Conservation (phyloP, 768 basidiomycete genomes). For the Chalciporus piperatus region DNA sequence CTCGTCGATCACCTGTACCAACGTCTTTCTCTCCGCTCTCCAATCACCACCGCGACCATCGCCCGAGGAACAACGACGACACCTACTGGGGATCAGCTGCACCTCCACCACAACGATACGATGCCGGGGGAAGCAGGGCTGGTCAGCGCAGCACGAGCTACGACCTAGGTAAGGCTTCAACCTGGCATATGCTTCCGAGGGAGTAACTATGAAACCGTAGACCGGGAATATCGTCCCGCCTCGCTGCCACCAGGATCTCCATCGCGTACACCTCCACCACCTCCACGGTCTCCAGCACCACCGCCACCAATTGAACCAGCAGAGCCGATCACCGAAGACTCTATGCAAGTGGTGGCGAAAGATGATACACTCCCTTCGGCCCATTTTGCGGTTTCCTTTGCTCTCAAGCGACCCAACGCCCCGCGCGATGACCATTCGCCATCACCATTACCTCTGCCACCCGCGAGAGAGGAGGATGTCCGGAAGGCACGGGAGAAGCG, state of each 20-base stretch:
- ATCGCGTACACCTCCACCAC: constrained; percentile 15
- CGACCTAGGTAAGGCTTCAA: constrained; percentile 13
- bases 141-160: constrained; percentile 5
- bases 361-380: constrained; percentile 33
- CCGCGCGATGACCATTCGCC: constrained; percentile 49
- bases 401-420: constrained; percentile 44
- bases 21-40: constrained; percentile 39
- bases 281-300: constrained; percentile 24
- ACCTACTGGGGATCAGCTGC: constrained; percentile 14
- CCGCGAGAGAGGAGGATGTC: constrained; percentile 29
- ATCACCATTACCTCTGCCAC: constrained; percentile 33
- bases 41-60: constrained; percentile 38
- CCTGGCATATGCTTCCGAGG: not conserved
- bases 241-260: constrained; percentile 25
- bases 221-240: constrained; percentile 18
- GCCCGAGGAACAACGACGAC: constrained; percentile 29
- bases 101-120: constrained; percentile 6
- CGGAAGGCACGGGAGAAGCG: constrained; percentile 27
- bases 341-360: constrained; percentile 15
- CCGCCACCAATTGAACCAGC: constrained; percentile 39
- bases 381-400: constrained; percentile 41
- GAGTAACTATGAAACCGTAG: constrained; percentile 6
- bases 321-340: constrained; percentile 14
- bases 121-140: constrained; percentile 4
- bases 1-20: constrained; percentile 35